phyloP scores from a whole-genome alignment of 23 red algal species.

The Agarophyton chilense region DNA sequence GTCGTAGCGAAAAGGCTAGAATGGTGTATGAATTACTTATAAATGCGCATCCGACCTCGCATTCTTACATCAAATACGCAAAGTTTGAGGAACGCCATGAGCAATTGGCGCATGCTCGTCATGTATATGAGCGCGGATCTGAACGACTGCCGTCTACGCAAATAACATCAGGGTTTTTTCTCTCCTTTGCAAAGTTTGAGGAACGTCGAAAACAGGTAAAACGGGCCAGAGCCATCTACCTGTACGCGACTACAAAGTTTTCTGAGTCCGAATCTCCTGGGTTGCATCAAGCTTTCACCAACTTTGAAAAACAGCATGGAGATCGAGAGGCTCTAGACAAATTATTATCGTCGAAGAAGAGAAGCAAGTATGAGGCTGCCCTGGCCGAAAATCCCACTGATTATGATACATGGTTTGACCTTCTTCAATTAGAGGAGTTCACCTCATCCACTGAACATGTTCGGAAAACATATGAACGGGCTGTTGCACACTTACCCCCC shows the following conservation, averaged over 20 bases:
- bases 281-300: conserved; percentile 42
- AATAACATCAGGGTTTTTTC: conserved; percentile 21
- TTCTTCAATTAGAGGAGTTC: conserved; percentile 63
- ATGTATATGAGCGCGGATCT: conserved; percentile 66
- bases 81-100: conserved; percentile 73
- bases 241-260: conserved; percentile 46
- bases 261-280: conserved; percentile 22
- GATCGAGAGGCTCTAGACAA: conserved; percentile 67
- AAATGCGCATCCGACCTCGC: conserved; percentile 41
- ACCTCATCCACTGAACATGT: conserved; percentile 41
- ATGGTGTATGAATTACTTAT: conserved; percentile 76
- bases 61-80: conserved; percentile 72
- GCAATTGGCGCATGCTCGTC: conserved; percentile 38
- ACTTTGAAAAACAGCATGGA: conserved; percentile 83
- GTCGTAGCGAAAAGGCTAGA: conserved; percentile 48
- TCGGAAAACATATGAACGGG: conserved; percentile 59
- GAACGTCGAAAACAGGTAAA: conserved; percentile 61
- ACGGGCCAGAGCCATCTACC: conserved; percentile 78
- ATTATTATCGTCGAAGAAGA: conserved; percentile 48
- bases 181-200: conserved; percentile 86
- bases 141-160: conserved; percentile 24
- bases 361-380: conserved; percentile 30
- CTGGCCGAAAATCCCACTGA: conserved; percentile 51
- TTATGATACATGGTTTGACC: conserved; percentile 88
- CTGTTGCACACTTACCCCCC: conserved; percentile 47